These are phyloP conservation scores for Chionographis japonica DNA, from an alignment of 106 monocot genomes.

Conservation along the genomic window DNA sequence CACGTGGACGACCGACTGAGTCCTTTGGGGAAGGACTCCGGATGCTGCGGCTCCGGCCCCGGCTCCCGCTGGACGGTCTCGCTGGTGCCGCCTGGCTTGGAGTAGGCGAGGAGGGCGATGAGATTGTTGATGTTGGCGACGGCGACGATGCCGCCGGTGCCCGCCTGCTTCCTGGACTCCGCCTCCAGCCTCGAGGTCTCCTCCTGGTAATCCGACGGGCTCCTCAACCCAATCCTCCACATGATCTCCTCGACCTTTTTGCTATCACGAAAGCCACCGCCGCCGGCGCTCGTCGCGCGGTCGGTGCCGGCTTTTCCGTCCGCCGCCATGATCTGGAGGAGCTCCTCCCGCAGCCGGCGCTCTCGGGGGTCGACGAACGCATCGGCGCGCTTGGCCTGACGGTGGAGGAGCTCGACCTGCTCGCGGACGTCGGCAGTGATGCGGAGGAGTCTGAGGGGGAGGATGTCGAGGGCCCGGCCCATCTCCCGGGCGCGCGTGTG, in stretches of 20 bases:
- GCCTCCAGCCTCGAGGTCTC: slow-evolving; percentile 22
- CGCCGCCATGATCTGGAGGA: slow-evolving; percentile 12
- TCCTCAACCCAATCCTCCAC: slow-evolving; percentile 13
- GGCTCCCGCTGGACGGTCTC: not conserved
- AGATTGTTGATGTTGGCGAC: slow-evolving; percentile 35
- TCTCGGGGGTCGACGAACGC: slow-evolving; percentile 20
- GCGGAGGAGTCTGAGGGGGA: slow-evolving; percentile 24
- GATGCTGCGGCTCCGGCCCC: not conserved
- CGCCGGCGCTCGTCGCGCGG: not conserved
- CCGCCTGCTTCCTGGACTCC: slow-evolving; percentile 35
- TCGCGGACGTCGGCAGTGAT: slow-evolving; percentile 26
- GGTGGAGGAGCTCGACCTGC: slow-evolving; percentile 38
- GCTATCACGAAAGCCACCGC: not conserved
- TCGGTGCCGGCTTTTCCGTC: not conserved
- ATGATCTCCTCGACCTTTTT: slow-evolving; percentile 28
- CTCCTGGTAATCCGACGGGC: slow-evolving; percentile 24
- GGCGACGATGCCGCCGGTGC: slow-evolving; percentile 50
- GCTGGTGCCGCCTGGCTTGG: slow-evolving; percentile 3
- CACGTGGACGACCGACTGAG: slow-evolving; percentile 18
- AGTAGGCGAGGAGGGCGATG: slow-evolving; percentile 16
- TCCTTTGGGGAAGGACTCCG: not conserved
- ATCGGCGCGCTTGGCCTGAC: slow-evolving; percentile 21
- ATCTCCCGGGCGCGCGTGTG: slow-evolving; percentile 20
- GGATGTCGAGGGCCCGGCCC: slow-evolving; percentile 34
- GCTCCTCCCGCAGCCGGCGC: slow-evolving; percentile 22